Percentiles rank a stretch among this genome's conserved stretches.
phyloP scores from a whole-genome alignment of 257 asterid genomes.

The Przewalskia tangutica region DNA sequence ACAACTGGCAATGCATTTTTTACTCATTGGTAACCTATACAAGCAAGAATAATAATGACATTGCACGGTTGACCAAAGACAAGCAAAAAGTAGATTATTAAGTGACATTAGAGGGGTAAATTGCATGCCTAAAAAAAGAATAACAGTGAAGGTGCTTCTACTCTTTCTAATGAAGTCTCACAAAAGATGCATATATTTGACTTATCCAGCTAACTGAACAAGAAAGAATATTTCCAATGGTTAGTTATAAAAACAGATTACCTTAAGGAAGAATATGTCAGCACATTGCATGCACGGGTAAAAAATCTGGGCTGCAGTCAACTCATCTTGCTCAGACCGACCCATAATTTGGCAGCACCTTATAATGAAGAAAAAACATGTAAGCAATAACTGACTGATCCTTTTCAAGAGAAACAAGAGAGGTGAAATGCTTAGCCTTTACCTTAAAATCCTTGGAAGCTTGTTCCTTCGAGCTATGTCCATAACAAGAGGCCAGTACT shows the following conservation, averaged over 20 bases:
- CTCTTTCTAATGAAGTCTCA: background rate
- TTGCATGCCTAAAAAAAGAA: background rate
- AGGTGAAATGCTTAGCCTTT: background rate
- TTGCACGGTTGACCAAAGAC: background rate
- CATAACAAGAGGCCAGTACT: constrained; percentile 91
- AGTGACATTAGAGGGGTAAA: background rate
- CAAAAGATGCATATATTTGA: background rate
- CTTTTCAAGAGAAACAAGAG: background rate
- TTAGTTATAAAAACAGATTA: constrained; percentile 3
- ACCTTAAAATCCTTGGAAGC: constrained; percentile 71
- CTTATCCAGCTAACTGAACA: background rate
- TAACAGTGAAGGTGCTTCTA: background rate
- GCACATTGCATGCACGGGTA: constrained; percentile 98
- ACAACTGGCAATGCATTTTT: background rate
- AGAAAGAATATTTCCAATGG: background rate
- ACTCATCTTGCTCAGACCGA: constrained; percentile 70
- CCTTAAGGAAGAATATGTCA: constrained; percentile 78
- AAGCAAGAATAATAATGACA: background rate
- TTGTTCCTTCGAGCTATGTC: constrained; percentile 75
- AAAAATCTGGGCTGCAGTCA: constrained; percentile 76
- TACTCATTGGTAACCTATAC: background rate
- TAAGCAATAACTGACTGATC: background rate
- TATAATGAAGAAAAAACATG: background rate
- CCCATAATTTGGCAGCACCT: constrained; percentile 92
- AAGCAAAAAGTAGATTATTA: background rate